A percentile compares a stretch with the other conserved stretches of the same genome.
Evolutionary conservation across 2,329 filamentous ascomycete genomes (phyloP).

Genomic region (Aspergillus vadensis): DNA sequence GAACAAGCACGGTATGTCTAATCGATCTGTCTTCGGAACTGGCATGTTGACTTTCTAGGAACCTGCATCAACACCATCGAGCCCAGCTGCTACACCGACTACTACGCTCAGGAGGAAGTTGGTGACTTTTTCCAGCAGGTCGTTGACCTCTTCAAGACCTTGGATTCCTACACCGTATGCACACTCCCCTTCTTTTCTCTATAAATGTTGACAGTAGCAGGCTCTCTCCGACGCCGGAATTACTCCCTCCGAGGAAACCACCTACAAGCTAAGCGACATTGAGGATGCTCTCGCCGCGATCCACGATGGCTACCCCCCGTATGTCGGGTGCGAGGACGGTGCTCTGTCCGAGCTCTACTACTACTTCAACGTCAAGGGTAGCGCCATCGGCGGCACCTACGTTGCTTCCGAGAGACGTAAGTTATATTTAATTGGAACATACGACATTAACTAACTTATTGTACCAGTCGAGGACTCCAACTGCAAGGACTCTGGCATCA

Average conservation of each 20-base stretch:
- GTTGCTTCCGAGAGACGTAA: constrained; percentile 55
- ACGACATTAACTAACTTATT: background rate
- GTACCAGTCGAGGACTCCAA: constrained; percentile 48
- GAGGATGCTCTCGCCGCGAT: constrained; percentile 52
- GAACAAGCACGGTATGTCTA: constrained; percentile 61
- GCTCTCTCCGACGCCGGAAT: constrained; percentile 60
- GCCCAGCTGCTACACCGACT: constrained; percentile 63
- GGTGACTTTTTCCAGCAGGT: constrained; percentile 59
- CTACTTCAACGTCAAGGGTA: constrained; percentile 54
- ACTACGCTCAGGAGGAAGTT: constrained; percentile 58
- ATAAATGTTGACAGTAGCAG: constrained; percentile 22
- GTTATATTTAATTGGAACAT: constrained; percentile 14
- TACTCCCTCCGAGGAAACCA: constrained; percentile 51
- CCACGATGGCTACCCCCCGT: constrained; percentile 52
- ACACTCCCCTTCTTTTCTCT: too few species aligned
- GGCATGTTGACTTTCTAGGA: constrained; percentile 26
- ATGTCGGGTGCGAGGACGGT: constrained; percentile 53
- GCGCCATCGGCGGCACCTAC: constrained; percentile 63
- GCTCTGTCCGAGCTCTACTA: constrained; percentile 60
- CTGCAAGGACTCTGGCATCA: constrained; percentile 65
- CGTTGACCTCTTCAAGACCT: constrained; percentile 57
- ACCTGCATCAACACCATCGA: constrained; percentile 72
- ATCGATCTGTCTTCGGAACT: too few species aligned
- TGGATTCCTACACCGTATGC: constrained; percentile 56
- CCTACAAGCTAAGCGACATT: constrained; percentile 56